Evolutionary conservation across 1,284 basidiomycete genomes (phyloP), one percentile per base, ranked within the genome.

Genomic region (Takashimella koratensis): DNA sequence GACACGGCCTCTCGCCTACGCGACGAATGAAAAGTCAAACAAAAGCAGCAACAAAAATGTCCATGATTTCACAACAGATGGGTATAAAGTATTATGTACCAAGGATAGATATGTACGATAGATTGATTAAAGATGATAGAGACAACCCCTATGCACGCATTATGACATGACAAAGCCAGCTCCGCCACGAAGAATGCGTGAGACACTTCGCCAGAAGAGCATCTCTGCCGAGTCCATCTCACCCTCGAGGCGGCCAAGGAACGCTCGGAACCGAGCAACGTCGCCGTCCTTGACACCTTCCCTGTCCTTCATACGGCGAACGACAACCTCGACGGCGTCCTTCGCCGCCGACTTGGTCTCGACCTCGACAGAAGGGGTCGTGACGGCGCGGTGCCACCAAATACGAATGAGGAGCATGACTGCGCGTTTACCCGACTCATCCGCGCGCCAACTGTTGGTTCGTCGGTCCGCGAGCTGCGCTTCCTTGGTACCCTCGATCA

Each of bases 371-470:
- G 52, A 43, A n/a, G 64, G 62, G 8, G 65, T 65, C 20, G 68
- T 73, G n/a, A 71, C 73, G 1, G 74, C 73, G 3, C 69, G 57
- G 49, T 66, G 63, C 74, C 74, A 76, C 68, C 71, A 72, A 13
- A 66, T 62, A 13, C 73, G 58, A 20, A 76, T 50, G 10, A 73
- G 51, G 6, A 71, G 59, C 55, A 75, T 64, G 21, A 73, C 70
- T 1, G 71, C 71, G 11, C 66, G 49, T 49, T 71, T 72, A 24
- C 73, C 73, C 3, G 62, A 58, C 54, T 75, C 73, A 47, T 71
- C 67, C 19, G 70, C 65, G 27, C 64, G 47, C 68, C 67, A 70
- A 1, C 66, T 64, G 44, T 68, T 67, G n/a, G 70, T 67, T 19
- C 67, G 58, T 36, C 68, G 60, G 54, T 71, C 71, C 5, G 63